These are phyloP conservation scores for Ensete ventricosum DNA, from an alignment of 176 grass and related monocot genomes.

Conservation along the genomic window DNA sequence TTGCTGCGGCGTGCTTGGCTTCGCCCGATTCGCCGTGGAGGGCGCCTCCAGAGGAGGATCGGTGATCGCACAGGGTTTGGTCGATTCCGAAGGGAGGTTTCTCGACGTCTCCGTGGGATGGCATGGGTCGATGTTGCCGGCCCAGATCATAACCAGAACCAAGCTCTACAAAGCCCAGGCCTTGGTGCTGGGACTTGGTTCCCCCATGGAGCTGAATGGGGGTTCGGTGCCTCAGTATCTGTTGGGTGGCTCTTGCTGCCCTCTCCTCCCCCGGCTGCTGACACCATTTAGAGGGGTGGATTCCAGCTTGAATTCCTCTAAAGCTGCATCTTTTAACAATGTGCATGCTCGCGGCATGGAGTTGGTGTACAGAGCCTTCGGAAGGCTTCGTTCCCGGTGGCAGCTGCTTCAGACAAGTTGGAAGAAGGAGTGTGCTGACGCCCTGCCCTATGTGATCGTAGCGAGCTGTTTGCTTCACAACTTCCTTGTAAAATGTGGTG, in stretches of 20 bases:
- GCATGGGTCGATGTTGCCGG: slow-evolving; percentile 37
- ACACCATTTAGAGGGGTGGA: slow-evolving; percentile 39
- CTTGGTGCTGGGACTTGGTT: slow-evolving; percentile 42
- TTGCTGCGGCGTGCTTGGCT: slow-evolving; percentile 75
- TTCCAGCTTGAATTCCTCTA: slow-evolving; percentile 24
- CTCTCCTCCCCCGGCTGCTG: slow-evolving; percentile 77
- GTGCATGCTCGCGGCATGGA: slow-evolving; percentile 60
- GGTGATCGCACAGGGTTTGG: slow-evolving; percentile 53
- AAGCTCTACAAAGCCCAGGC: slow-evolving; percentile 45
- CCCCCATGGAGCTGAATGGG: slow-evolving; percentile 45
- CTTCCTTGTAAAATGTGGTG: slow-evolving; percentile 53
- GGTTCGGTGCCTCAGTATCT: slow-evolving; percentile 57
- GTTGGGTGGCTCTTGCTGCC: slow-evolving; percentile 53
- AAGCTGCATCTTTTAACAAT: slow-evolving; percentile 58
- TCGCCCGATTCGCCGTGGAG: slow-evolving; percentile 39
- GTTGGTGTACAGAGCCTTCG: slow-evolving; percentile 43
- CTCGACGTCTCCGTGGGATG: slow-evolving; percentile 76
- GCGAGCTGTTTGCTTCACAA: slow-evolving; percentile 79
- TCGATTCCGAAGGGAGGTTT: slow-evolving; percentile 78
- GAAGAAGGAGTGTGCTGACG: slow-evolving; percentile 75
- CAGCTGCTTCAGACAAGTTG: slow-evolving; percentile 51
- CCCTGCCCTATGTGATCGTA: slow-evolving; percentile 65
- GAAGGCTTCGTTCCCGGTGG: slow-evolving; percentile 59
- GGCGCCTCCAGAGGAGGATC: slow-evolving; percentile 15
- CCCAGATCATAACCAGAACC: slow-evolving; percentile 47